A percentile compares a stretch with the other conserved stretches of the same genome.
phyloP scores from a whole-genome alignment of 805 yeast genomes.

The Ogataea glucozyma region DNA sequence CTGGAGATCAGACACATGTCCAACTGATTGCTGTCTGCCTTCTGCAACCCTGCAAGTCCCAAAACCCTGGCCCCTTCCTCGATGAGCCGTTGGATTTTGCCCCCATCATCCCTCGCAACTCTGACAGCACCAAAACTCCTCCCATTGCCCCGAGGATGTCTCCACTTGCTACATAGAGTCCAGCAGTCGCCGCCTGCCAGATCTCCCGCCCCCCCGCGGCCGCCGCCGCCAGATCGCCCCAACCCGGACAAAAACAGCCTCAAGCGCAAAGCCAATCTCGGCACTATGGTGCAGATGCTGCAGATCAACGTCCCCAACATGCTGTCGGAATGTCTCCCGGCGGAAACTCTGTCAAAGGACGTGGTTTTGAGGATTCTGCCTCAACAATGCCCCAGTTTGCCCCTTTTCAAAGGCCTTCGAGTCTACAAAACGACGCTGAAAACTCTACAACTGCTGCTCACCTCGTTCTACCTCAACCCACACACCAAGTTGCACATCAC shows the following conservation, averaged over 20 bases:
- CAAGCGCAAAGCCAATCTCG: conserved; percentile 50
- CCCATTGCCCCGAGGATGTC: neutral
- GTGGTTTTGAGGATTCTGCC: conserved; percentile 60
- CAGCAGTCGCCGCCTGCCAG: neutral
- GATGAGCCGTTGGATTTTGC: neutral
- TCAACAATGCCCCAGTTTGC: conserved; percentile 51
- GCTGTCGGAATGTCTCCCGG: conserved; percentile 46
- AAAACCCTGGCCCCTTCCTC: too few relatives aligned
- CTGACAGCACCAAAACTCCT: neutral
- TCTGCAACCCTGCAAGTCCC: too few relatives aligned
- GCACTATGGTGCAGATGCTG: conserved; percentile 51
- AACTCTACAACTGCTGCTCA: conserved; percentile 53
- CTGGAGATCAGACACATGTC: too few relatives aligned
- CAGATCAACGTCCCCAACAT: conserved; percentile 51
- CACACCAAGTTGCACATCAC: conserved; percentile 54
- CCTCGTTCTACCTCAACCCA: conserved; percentile 57
- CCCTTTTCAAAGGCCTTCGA: conserved; percentile 54
- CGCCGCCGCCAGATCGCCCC: neutral
- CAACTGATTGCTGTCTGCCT: too few relatives aligned
- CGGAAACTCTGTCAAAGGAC: conserved; percentile 43
- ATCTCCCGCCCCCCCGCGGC: neutral
- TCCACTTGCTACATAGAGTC: neutral
- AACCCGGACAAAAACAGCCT: conserved; percentile 22
- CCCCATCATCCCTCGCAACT: too few relatives aligned
- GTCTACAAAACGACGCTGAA: conserved; percentile 59